A percentile compares a stretch with the other conserved stretches of the same genome.
Evolutionary conservation across 2,329 filamentous ascomycete genomes (phyloP).

Genomic region (Epichloe glyceriae): DNA sequence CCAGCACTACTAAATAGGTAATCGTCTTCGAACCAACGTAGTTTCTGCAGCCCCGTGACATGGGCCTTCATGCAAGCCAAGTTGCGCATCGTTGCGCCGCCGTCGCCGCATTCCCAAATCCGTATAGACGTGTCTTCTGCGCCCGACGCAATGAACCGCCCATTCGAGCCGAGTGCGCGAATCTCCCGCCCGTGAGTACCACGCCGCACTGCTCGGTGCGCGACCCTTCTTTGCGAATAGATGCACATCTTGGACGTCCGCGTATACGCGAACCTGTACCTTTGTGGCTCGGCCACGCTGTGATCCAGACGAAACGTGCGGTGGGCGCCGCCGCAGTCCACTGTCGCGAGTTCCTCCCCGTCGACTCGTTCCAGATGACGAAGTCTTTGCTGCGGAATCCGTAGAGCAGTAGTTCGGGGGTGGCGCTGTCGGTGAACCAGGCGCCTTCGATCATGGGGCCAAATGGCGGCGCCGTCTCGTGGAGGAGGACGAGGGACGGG

Average conservation of each 20-base stretch:
- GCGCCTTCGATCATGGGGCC: constrained; percentile 66
- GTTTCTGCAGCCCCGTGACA: constrained; percentile 67
- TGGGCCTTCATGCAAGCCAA: constrained; percentile 62
- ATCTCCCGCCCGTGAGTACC: constrained; percentile 86
- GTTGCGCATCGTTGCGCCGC: constrained; percentile 27
- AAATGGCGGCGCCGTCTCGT: constrained; percentile 57
- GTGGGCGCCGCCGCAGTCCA: constrained; percentile 79
- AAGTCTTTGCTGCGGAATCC: constrained; percentile 75
- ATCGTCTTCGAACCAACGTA: constrained; percentile 59
- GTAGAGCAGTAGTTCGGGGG: constrained; percentile 52
- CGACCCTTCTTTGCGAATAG: constrained; percentile 27
- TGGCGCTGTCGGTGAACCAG: constrained; percentile 34
- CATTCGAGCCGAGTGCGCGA: constrained; percentile 33
- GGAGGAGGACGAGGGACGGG: constrained; percentile 35
- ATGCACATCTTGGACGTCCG: constrained; percentile 45
- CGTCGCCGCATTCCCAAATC: constrained; percentile 43
- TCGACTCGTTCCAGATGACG: constrained; percentile 66
- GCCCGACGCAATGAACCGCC: constrained; percentile 45
- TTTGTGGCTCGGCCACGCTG: constrained; percentile 17
- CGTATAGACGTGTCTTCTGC: constrained; percentile 65
- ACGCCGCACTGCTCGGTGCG: constrained; percentile 39
- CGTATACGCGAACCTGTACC: constrained; percentile 56
- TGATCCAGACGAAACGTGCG: constrained; percentile 51
- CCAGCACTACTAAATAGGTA: constrained; percentile 80
- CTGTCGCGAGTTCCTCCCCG: constrained; percentile 52